Conservation (phyloP, 768 basidiomycete genomes). For the Leucosporidium scottii region DNA sequence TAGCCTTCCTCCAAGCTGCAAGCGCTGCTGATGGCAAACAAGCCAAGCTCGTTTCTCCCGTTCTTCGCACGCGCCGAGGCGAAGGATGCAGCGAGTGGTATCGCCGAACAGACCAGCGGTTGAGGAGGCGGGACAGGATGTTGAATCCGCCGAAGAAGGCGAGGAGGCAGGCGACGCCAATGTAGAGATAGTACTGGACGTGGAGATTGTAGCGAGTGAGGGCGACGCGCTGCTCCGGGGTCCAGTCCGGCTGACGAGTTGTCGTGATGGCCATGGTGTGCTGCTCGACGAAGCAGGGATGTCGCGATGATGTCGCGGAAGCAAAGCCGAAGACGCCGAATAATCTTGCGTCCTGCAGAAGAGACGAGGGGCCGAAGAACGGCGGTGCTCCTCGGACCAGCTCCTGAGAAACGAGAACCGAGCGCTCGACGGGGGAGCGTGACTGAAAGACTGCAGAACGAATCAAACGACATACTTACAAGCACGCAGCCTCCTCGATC, state of each 20-base stretch:
- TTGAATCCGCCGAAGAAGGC: constrained; percentile 7
- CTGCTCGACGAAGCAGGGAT: background rate
- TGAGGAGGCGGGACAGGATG: background rate
- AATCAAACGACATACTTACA: too few relatives aligned
- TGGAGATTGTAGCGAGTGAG: constrained; percentile 19
- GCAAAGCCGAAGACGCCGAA: background rate
- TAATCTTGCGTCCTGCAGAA: background rate
- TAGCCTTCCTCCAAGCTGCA: constrained; percentile 6
- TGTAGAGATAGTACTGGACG: constrained; percentile 12
- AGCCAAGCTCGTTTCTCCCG: background rate
- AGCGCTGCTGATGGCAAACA: background rate
- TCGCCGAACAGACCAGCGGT: background rate
- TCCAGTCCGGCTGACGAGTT: background rate
- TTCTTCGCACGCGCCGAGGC: background rate
- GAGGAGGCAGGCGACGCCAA: background rate
- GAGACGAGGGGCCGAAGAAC: background rate
- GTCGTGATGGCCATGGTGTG: background rate
- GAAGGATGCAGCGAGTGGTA: constrained; percentile 3
- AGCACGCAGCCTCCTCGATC: too few relatives aligned
- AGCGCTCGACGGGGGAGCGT: too few relatives aligned
- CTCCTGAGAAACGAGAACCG: too few relatives aligned
- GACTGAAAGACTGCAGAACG: too few relatives aligned
- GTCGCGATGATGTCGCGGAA: background rate
- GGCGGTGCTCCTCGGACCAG: too few relatives aligned
- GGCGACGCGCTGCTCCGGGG: background rate